phyloP scores from a whole-genome alignment of 371 early-diverging fungal genomes.

The Nosema muscidifuracis region DNA sequence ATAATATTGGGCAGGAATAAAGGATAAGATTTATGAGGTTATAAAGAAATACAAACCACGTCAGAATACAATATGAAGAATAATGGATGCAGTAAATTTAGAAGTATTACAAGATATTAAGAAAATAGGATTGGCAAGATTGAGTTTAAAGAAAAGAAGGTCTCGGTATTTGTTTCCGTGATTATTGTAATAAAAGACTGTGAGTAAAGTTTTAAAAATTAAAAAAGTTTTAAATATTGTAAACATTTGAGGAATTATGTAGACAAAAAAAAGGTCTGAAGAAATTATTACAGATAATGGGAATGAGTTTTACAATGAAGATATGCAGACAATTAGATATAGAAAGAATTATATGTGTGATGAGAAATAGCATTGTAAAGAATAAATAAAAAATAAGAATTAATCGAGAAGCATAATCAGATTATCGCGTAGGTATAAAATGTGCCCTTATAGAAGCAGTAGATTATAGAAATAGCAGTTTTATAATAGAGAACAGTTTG shows the following conservation, averaged over 20 bases:
- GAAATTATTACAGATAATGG: too few relatives aligned
- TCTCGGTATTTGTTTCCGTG: background rate
- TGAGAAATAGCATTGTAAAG: too few relatives aligned
- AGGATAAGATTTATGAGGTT: background rate
- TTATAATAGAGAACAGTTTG: background rate
- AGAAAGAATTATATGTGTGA: too few relatives aligned
- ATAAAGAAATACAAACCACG: slow-evolving; percentile 26
- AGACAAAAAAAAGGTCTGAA: too few relatives aligned
- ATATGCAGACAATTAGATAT: too few relatives aligned
- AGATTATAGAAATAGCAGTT: background rate
- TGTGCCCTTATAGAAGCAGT: slow-evolving; percentile 1
- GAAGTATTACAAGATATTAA: background rate
- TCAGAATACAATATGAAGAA: slow-evolving; percentile 10
- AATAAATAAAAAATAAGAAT: too few relatives aligned
- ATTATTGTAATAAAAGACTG: slow-evolving; percentile 21
- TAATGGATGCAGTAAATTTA: background rate
- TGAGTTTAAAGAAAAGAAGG: background rate
- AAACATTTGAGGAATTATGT: too few relatives aligned
- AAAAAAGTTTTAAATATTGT: too few relatives aligned
- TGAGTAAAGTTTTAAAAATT: background rate
- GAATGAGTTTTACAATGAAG: too few relatives aligned
- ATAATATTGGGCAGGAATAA: slow-evolving; percentile 25
- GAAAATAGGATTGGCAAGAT: background rate
- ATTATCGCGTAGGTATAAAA: slow-evolving; percentile 3
- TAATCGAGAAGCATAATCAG: background rate